Evolutionary conservation across 1,139 yeast genomes (phyloP), one percentile per base, ranked within the genome.

Genomic region (Saccharomycopsis hybrid): DNA sequence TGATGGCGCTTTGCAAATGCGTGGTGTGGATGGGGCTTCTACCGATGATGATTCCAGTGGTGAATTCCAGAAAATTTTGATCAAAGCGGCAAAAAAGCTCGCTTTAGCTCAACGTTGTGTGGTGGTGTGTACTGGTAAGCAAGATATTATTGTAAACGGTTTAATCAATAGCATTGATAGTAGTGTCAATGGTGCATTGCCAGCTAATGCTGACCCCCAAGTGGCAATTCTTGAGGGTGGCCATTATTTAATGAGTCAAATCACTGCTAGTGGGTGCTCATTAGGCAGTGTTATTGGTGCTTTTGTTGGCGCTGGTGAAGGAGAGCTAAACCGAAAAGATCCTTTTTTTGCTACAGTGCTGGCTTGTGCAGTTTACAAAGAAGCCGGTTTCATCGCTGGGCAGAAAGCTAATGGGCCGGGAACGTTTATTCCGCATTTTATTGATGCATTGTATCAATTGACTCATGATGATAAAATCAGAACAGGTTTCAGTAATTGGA

Each of bases 201-300:
- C n/a, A n/a, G n/a, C n/a, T n/a, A n/a, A n/a, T n/a, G n/a, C n/a
- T n/a, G n/a, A n/a, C n/a, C 69, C 67, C 1, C 54, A 56, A 3
- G 58, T 56, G 35, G 24, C 32, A 1, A 63, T 63, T 4, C 54
- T 60, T 1, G 37, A 45, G 4, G 94, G 92, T 9, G 94, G 96
- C 0, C 76, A 81, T 57, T 65, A 70, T 24, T 60, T 82, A 43
- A 82, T 89, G 85, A 85, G 85, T 1, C 62, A 69, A 11, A 76
- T 89, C n/a, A 89, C 97, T 0, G 97, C 96, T 0, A 75, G 94
- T 2, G 97, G 97, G 0, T 90, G 97, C 57, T 77, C 92, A 0
- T 68, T 88, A 44, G 96, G 95, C 1, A 81, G 92, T 47, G 75
- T 80, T 0, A 77, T 88, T 50, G 82, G 86, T 0, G 72, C 86